Conservation (phyloP, 2,329 filamentous ascomycete species). For the Pseudofabraea citricarpa region DNA sequence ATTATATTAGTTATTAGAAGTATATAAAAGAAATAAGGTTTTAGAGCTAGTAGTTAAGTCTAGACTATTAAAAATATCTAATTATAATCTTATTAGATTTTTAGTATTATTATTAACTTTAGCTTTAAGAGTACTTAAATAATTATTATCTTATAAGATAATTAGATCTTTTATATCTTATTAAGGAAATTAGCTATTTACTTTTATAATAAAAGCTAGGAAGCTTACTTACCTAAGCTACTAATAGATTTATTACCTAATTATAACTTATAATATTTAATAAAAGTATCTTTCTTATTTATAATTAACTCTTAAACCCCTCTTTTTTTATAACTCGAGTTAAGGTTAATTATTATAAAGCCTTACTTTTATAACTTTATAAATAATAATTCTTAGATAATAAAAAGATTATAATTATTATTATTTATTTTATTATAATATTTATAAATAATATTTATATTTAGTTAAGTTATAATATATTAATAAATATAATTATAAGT, state of each 20-base stretch:
- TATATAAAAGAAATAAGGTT: slow-evolving; percentile 14
- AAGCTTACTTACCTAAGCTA: slow-evolving; percentile 9
- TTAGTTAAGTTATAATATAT: no score
- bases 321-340: slow-evolving; percentile 6
- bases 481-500: no score
- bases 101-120: slow-evolving; percentile 10
- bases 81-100: slow-evolving; percentile 4
- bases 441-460: no score
- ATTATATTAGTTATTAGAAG: slow-evolving; percentile 12
- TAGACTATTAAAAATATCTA: slow-evolving; percentile 10
- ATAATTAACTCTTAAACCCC: slow-evolving; percentile 7
- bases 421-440: no score
- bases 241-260: slow-evolving; percentile 9
- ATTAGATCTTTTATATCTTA: slow-evolving; percentile 13
- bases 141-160: slow-evolving; percentile 9
- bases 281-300: slow-evolving; percentile 6
- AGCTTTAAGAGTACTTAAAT: slow-evolving; percentile 12
- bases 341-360: slow-evolving; percentile 10
- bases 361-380: slow-evolving; percentile 9
- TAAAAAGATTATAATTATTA: no score
- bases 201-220: slow-evolving; percentile 9
- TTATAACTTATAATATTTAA: slow-evolving; percentile 7
- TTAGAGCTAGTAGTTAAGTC: slow-evolving; percentile 11
- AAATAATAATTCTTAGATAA: no score
- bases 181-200: slow-evolving; percentile 9